A percentile compares a stretch with the other conserved stretches of the same genome.
Evolutionary conservation across 176 grass and related monocot genomes (phyloP).

Genomic region (Eleusine coracana): DNA sequence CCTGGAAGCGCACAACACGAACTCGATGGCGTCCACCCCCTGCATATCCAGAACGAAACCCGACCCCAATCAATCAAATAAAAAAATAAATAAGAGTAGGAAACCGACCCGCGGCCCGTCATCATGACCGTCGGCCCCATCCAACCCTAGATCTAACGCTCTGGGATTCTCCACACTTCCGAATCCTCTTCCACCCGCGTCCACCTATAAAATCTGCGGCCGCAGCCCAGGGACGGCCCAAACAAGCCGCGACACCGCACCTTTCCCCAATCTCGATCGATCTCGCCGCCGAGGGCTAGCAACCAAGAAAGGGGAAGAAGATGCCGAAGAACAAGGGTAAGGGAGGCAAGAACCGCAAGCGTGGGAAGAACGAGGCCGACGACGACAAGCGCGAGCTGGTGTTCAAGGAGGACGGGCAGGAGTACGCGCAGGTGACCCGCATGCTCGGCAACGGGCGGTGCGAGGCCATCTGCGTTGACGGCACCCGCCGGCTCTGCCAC

Average conservation of each 20-base stretch:
- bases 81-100: too few species aligned
- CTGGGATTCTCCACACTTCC: not conserved
- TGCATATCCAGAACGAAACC: not conserved
- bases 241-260: not conserved
- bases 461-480: slow-evolving; percentile 76
- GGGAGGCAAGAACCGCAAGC: slow-evolving; percentile 95
- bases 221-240: not conserved
- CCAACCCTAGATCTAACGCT: slow-evolving; percentile 38
- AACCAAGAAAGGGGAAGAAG: not conserved
- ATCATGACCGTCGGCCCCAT: not conserved
- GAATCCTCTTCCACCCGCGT: not conserved
- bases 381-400: slow-evolving; percentile 91
- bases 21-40: not conserved
- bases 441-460: slow-evolving; percentile 82
- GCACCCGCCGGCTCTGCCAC: slow-evolving; percentile 77
- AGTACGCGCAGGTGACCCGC: slow-evolving; percentile 78
- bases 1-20: not conserved
- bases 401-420: slow-evolving; percentile 94
- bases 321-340: slow-evolving; percentile 99
- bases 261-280: slow-evolving; percentile 26
- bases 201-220: slow-evolving; percentile 22
- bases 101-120: not conserved
- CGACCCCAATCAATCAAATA: too few species aligned
- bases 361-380: slow-evolving; percentile 86
- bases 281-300: slow-evolving; percentile 33